phyloP scores from a whole-genome alignment of 2,329 filamentous ascomycete genomes.

The Phyllosticta citriasiana region DNA sequence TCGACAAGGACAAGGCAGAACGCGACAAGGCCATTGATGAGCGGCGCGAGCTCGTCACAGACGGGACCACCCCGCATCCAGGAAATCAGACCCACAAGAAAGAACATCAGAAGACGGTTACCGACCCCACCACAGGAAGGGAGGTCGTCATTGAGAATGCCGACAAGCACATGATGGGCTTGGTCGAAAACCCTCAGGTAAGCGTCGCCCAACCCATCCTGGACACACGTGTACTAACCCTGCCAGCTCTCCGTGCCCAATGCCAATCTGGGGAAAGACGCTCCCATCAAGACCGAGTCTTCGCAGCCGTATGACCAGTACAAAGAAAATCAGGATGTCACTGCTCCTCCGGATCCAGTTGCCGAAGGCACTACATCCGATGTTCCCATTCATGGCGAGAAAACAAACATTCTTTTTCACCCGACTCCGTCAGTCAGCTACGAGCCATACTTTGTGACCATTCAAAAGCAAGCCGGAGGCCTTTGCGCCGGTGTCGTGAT shows the following conservation, averaged over 20 bases:
- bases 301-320: conserved; percentile 70
- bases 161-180: conserved; percentile 57
- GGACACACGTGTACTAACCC: not conserved
- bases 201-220: conserved; percentile 12
- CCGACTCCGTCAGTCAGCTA: conserved; percentile 85
- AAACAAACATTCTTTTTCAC: conserved; percentile 93
- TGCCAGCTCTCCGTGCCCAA: conserved; percentile 75
- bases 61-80: conserved; percentile 14
- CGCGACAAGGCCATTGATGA: conserved; percentile 64
- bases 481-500: conserved; percentile 62
- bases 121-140: conserved; percentile 79
- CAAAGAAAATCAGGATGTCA: conserved; percentile 75
- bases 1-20: conserved; percentile 69
- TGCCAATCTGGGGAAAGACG: conserved; percentile 69
- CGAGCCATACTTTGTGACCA: conserved; percentile 69
- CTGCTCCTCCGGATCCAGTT: conserved; percentile 80
- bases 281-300: conserved; percentile 60
- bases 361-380: conserved; percentile 76
- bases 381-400: conserved; percentile 91
- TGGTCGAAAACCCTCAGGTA: conserved; percentile 63
- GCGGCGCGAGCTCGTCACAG: conserved; percentile 28
- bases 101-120: conserved; percentile 51
- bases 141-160: conserved; percentile 81
- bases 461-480: conserved; percentile 65
- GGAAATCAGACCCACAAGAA: conserved; percentile 36